Percentiles rank a stretch among this genome's conserved stretches.
Evolutionary conservation across 495 filamentous ascomycete genomes (phyloP).

Genomic region (Penicillium odoratum): DNA sequence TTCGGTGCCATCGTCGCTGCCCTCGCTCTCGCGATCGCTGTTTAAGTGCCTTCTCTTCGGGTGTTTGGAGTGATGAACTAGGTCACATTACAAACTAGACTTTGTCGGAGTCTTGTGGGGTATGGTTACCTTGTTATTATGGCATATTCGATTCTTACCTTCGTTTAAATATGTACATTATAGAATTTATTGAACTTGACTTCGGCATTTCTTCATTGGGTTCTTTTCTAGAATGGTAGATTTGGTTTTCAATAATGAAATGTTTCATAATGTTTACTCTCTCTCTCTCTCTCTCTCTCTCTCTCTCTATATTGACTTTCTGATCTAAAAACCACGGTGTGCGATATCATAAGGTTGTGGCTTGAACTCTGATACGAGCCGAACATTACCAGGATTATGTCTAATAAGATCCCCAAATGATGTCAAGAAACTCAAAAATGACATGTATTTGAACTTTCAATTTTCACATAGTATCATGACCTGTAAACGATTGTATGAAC

Average conservation of each 20-base stretch:
- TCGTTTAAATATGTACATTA: constrained; percentile 19
- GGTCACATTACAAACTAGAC: constrained; percentile 5
- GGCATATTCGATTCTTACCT: constrained; percentile 13
- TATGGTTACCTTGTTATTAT: constrained; percentile 13
- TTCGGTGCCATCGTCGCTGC: constrained; percentile 31
- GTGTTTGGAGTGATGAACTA: constrained; percentile 21
- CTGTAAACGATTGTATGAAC: not conserved
- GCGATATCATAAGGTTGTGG: not conserved
- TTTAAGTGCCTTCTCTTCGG: constrained; percentile 26
- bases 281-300: no score
- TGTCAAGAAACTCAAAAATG: not conserved
- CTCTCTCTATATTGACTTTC: no score
- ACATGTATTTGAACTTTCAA: not conserved
- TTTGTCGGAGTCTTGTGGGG: constrained; percentile 11
- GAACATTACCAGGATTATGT: not conserved
- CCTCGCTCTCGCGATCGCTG: constrained; percentile 32
- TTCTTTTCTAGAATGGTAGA: not conserved
- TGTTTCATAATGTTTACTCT: no score
- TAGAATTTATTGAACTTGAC: constrained; percentile 11
- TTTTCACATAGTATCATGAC: not conserved
- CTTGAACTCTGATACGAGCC: not conserved
- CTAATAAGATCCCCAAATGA: not conserved
- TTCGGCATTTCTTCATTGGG: not conserved
- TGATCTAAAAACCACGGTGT: no score
- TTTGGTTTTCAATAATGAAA: no score